These are phyloP conservation scores for Epichloe uncinata DNA, from an alignment of 2,329 filamentous ascomycete genomes.

Conservation along the genomic window DNA sequence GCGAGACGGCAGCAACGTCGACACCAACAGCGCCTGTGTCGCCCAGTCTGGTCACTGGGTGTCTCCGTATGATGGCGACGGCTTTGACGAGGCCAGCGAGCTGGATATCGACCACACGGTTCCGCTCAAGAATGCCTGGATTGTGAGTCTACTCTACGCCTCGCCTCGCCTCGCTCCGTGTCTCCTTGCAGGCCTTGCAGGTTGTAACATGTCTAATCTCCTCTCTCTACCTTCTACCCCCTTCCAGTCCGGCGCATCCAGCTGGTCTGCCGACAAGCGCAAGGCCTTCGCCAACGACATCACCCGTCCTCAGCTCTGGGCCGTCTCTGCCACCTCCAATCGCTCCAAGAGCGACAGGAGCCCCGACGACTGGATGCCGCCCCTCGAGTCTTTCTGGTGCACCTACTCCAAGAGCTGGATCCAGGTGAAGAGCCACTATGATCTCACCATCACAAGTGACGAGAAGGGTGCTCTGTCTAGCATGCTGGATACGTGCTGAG, in stretches of 20 bases:
- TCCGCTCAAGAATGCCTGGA: conserved; percentile 69
- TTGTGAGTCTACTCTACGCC: conserved; percentile 29
- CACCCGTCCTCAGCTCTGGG: conserved; percentile 60
- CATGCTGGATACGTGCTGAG: conserved; percentile 21
- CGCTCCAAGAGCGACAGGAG: conserved; percentile 57
- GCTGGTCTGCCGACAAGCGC: conserved; percentile 57
- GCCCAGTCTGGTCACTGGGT: conserved; percentile 55
- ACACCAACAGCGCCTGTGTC: conserved; percentile 44
- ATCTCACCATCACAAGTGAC: conserved; percentile 51
- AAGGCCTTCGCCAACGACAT: conserved; percentile 67
- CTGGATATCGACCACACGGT: conserved; percentile 79
- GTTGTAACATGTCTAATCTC: not conserved
- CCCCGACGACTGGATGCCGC: conserved; percentile 66
- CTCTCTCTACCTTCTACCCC: not conserved
- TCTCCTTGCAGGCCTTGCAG: not conserved
- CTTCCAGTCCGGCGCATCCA: conserved; percentile 50
- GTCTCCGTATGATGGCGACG: conserved; percentile 60
- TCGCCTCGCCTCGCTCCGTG: not conserved
- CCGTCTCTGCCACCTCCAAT: conserved; percentile 69
- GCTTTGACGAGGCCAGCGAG: conserved; percentile 54
- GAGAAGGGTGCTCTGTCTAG: conserved; percentile 56
- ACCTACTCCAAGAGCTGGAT: conserved; percentile 68
- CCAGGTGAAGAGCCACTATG: conserved; percentile 62
- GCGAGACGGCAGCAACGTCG: conserved; percentile 56
- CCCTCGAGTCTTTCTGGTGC: conserved; percentile 57